Conservation (phyloP, 2,329 filamentous ascomycete species). For the Aspergillus pseudoglaucus region DNA sequence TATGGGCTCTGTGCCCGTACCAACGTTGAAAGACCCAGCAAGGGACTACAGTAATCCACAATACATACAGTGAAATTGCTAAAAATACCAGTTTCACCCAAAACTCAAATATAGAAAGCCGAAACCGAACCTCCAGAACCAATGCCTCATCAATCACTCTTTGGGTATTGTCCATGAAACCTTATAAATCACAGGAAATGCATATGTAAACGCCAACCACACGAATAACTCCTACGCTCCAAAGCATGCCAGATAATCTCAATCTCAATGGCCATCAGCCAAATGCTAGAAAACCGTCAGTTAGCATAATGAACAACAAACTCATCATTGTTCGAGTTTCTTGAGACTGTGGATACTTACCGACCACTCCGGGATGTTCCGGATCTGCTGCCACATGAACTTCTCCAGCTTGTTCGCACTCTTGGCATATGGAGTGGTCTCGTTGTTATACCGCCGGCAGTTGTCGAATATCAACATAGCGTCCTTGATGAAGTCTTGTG, state of each 20-base stretch:
- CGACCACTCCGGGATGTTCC: constrained; percentile 89
- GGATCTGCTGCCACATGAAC: constrained; percentile 91
- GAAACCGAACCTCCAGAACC: not conserved
- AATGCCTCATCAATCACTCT: constrained; percentile 7
- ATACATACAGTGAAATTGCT: too few relatives aligned
- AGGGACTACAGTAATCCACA: too few relatives aligned
- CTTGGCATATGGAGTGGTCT: constrained; percentile 91
- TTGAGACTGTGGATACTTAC: constrained; percentile 28
- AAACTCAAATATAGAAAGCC: too few relatives aligned
- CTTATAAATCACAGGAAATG: not conserved
- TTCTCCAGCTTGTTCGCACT: constrained; percentile 88
- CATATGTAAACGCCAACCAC: constrained; percentile 7
- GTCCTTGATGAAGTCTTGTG: constrained; percentile 88
- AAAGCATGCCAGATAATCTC: constrained; percentile 1
- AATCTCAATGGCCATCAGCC: constrained; percentile 29
- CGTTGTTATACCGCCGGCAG: constrained; percentile 93
- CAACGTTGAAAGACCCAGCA: too few relatives aligned
- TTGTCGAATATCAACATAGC: constrained; percentile 88
- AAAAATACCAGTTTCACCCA: too few relatives aligned
- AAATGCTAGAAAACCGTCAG: constrained; percentile 26
- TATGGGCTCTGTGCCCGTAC: too few relatives aligned
- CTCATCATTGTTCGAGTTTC: not conserved
- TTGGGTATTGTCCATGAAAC: constrained; percentile 10
- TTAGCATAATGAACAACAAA: constrained; percentile 4
- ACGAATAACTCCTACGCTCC: constrained; percentile 5